A percentile compares a stretch with the other conserved stretches of the same genome.
These are phyloP conservation scores for Trypanosoma conorhini DNA, from an alignment of 208 protist species.

Conservation along the genomic window DNA sequence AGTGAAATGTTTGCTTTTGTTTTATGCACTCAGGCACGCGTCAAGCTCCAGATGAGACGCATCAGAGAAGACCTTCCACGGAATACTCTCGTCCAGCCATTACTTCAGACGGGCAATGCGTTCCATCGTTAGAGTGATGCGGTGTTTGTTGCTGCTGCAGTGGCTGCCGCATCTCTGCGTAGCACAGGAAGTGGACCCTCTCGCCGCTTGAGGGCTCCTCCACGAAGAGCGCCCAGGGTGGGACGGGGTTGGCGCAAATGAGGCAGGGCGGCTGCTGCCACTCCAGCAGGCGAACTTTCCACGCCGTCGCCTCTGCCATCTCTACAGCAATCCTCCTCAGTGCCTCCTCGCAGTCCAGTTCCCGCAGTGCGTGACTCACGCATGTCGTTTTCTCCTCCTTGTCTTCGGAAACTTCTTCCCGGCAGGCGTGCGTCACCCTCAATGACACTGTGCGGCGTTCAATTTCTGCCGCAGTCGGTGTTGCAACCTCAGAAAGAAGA, in stretches of 20 bases:
- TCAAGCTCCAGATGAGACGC: neutral
- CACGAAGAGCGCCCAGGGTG: neutral
- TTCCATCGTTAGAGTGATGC: neutral
- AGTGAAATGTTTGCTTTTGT: no score
- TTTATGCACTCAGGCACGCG: neutral
- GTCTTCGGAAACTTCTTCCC: neutral
- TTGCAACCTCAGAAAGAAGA: neutral
- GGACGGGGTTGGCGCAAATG: slow-evolving; percentile 3
- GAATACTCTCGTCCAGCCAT: neutral
- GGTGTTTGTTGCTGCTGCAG: neutral
- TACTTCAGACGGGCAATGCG: neutral
- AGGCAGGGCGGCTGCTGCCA: slow-evolving; percentile 4
- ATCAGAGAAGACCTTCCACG: neutral
- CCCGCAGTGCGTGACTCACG: no score
- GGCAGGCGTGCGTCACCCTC: neutral
- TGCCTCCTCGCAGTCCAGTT: neutral
- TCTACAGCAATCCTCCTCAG: slow-evolving; percentile 14
- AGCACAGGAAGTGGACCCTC: slow-evolving; percentile 9
- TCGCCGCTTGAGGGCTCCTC: neutral
- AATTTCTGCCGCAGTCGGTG: slow-evolving; percentile 1
- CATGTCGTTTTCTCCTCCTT: neutral
- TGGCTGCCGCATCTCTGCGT: neutral
- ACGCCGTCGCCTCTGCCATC: neutral
- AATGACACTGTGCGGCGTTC: neutral
- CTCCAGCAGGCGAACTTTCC: neutral